These are phyloP conservation scores for Capsella rubella DNA, from an alignment of 441 rosid species.

Conservation along the genomic window DNA sequence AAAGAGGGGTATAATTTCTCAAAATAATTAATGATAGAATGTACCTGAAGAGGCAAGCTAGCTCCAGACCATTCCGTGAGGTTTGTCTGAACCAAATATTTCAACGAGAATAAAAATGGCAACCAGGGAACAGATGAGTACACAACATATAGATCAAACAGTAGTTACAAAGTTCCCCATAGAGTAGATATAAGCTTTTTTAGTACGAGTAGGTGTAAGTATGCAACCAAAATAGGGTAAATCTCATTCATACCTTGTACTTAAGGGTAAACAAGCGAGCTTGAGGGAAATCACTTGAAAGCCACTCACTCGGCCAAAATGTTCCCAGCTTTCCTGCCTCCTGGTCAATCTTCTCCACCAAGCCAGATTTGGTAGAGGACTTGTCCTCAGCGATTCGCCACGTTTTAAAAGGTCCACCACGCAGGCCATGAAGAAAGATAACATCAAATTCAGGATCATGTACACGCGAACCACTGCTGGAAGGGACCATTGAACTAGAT, in stretches of 20 bases:
- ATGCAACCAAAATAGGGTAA: not conserved
- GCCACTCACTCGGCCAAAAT: constrained; percentile 99
- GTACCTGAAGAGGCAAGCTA: constrained; percentile 95
- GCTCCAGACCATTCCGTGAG: constrained; percentile 98
- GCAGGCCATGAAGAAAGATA: constrained; percentile 93
- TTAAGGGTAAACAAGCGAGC: constrained; percentile 90
- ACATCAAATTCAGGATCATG: constrained; percentile 75
- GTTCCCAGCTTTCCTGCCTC: constrained; percentile 98
- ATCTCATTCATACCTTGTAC: constrained; percentile 80
- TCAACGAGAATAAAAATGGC: constrained; percentile 32
- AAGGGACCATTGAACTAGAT: constrained; percentile 49
- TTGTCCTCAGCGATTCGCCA: constrained; percentile 96
- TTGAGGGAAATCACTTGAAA: constrained; percentile 80
- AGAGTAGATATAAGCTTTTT: constrained; percentile 24
- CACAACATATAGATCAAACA: constrained; percentile 20
- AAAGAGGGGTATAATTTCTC: constrained; percentile 1
- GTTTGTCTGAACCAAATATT: constrained; percentile 74
- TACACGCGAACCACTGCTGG: constrained; percentile 46
- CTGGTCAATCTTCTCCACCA: constrained; percentile 96
- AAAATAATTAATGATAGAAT: constrained; percentile 26
- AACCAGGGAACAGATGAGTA: constrained; percentile 31
- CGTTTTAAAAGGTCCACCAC: constrained; percentile 95
- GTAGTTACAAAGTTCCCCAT: constrained; percentile 16
- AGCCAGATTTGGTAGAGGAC: constrained; percentile 89
- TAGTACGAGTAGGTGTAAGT: constrained; percentile 20